phyloP scores from a whole-genome alignment of 1,139 yeast genomes.

The Hemisphaericaspora xylofermentans region DNA sequence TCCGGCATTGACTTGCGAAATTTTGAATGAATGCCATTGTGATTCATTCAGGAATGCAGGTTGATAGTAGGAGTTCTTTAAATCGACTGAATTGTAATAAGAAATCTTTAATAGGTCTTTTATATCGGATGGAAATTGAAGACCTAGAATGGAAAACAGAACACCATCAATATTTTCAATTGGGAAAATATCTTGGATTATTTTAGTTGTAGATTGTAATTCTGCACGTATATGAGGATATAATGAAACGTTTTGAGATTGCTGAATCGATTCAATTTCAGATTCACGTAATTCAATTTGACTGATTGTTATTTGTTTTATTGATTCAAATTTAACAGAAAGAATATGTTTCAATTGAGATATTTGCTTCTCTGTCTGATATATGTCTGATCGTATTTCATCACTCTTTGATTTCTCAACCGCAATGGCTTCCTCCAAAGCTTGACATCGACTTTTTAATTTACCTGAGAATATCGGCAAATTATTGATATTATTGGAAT shows the following conservation, averaged over 20 bases:
- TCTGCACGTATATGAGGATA: slow-evolving; percentile 23
- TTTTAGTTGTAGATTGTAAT: slow-evolving; percentile 19
- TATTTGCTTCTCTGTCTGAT: slow-evolving; percentile 25
- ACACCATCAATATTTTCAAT: slow-evolving; percentile 27
- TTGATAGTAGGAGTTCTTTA: slow-evolving; percentile 15
- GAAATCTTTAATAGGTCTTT: slow-evolving; percentile 31
- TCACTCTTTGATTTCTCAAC: slow-evolving; percentile 29
- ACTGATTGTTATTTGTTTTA: slow-evolving; percentile 19
- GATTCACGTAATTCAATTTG: slow-evolving; percentile 29
- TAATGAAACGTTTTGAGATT: slow-evolving; percentile 20
- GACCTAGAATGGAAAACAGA: slow-evolving; percentile 33
- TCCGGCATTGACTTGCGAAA: slow-evolving; percentile 33
- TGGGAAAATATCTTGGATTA: slow-evolving; percentile 26
- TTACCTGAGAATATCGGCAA: slow-evolving; percentile 12
- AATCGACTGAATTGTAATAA: slow-evolving; percentile 22
- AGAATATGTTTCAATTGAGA: slow-evolving; percentile 21
- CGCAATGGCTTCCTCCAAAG: slow-evolving; percentile 19
- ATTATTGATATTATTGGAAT: slow-evolving; percentile 14
- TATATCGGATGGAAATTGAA: slow-evolving; percentile 37
- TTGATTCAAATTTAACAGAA: slow-evolving; percentile 18
- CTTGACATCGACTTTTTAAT: slow-evolving; percentile 12
- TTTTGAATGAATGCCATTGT: slow-evolving; percentile 14
- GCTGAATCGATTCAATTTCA: slow-evolving; percentile 30
- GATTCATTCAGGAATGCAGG: slow-evolving; percentile 10
- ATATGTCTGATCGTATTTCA: slow-evolving; percentile 25